Conservation (phyloP, 2,329 filamentous ascomycete genomes). For the Rhytidhysteron rufulum region DNA sequence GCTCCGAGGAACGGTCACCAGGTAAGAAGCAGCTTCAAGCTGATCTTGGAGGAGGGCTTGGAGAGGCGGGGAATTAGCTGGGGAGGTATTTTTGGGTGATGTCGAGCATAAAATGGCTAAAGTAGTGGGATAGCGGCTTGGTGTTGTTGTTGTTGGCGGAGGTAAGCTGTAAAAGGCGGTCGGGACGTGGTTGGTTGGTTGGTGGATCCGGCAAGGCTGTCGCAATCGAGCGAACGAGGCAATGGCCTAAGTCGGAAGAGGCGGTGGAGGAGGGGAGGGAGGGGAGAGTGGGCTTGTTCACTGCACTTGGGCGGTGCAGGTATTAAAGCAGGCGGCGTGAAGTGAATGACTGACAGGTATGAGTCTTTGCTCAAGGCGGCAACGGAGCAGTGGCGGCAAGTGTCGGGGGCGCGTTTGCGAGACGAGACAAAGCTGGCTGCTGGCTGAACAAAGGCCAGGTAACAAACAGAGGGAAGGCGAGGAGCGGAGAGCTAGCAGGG, state of each 20-base stretch:
- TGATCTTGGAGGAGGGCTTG: conserved; percentile 12
- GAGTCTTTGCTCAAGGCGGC: conserved; percentile 19
- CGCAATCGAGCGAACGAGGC: conserved; percentile 27
- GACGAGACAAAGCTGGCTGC: conserved; percentile 17
- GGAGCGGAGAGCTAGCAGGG: conserved; percentile 20
- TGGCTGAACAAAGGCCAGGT: conserved; percentile 11
- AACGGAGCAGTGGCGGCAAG: conserved; percentile 14
- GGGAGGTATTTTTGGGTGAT: conserved; percentile 22
- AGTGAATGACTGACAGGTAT: conserved; percentile 12
- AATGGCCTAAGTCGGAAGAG: conserved; percentile 15
- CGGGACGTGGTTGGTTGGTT: conserved; percentile 11
- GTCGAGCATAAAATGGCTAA: no score
- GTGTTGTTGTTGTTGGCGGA: conserved; percentile 2
- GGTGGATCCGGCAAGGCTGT: conserved; percentile 17
- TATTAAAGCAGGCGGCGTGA: conserved; percentile 12
- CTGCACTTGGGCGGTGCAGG: conserved; percentile 11
- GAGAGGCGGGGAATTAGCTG: conserved; percentile 13
- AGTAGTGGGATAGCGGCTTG: not conserved
- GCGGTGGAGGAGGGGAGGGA: conserved; percentile 9
- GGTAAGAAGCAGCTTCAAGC: conserved; percentile 23
- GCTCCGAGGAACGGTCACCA: conserved; percentile 19
- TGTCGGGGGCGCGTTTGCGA: conserved; percentile 12
- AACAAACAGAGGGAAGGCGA: conserved; percentile 8
- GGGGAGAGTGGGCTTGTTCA: no score
- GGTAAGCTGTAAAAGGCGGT: conserved; percentile 6